Conservation (phyloP, 2,329 filamentous ascomycete species). For the Periglandula ipomoeae region DNA sequence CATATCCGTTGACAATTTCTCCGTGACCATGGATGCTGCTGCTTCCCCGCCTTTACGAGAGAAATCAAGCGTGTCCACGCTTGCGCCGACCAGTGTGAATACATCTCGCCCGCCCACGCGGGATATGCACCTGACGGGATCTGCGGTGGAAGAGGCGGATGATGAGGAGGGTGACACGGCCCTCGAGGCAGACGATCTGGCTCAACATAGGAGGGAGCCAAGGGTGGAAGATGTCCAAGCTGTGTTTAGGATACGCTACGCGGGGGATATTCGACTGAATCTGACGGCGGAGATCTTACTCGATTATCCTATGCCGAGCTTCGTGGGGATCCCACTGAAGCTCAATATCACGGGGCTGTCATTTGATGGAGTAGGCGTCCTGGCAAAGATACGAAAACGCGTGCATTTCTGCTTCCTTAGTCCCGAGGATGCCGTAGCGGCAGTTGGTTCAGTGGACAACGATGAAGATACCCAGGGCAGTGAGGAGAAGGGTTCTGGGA, state of each 20-base stretch:
- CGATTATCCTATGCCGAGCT: constrained; percentile 97
- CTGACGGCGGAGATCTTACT: constrained; percentile 91
- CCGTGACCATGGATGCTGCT: constrained; percentile 16
- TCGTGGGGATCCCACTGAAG: constrained; percentile 89
- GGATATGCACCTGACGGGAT: constrained; percentile 32
- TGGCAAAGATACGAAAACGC: constrained; percentile 81
- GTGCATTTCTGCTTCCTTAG: constrained; percentile 93
- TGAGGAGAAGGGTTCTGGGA: constrained; percentile 12
- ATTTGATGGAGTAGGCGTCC: constrained; percentile 88
- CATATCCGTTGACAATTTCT: constrained; percentile 34
- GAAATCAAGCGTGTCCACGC: constrained; percentile 54
- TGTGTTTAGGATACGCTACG: constrained; percentile 82
- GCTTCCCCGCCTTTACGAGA: constrained; percentile 37
- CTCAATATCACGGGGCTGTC: constrained; percentile 90
- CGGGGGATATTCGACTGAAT: constrained; percentile 77
- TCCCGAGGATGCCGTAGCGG: constrained; percentile 77
- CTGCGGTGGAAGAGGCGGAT: constrained; percentile 30
- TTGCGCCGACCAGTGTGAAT: constrained; percentile 44
- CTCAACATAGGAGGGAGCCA: constrained; percentile 51
- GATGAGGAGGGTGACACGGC: constrained; percentile 17
- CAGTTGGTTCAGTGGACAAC: constrained; percentile 44
- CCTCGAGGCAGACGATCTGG: constrained; percentile 20
- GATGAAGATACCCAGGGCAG: constrained; percentile 16
- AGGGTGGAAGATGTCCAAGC: constrained; percentile 84
- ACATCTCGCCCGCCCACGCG: constrained; percentile 50